Base-by-base conservation (phyloP, 176 grass and related monocot genomes). In the Zizania latifolia region DNA sequence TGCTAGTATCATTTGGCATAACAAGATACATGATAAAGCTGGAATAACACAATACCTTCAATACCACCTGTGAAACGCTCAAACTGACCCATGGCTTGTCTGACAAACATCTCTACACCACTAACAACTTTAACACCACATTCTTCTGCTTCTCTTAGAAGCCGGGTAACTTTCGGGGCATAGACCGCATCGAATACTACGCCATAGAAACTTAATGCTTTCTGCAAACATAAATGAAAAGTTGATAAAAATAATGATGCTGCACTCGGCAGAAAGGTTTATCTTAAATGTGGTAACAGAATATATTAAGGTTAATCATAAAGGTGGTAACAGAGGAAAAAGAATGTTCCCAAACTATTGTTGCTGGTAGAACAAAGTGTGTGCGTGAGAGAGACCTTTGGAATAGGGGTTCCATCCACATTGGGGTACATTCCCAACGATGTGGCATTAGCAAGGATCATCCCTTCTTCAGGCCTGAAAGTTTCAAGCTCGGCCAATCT, bases 371-470 rank as follows among this genome's bases (percentile, higher is more conserved):
- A 70, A 70, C 74, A 65, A 64, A 15, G 27, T 55, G 19, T 28
- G 8, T 64, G n/a, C n/a, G 4, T 24, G n/a, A 8, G 26, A 13
- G 13, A 59, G 62, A 98, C 94, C 94, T 94, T 98, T 1, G 82
- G 62, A 51, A 98, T 66, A 92, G 95, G 91, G 23, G 95, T 98
- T 58, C 81, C 81, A 82, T 98, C 86, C 31, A 94, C 68, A 76
- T 92, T 98, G 72, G 95, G 95, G 35, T 92, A 75, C 95, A 98
- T 98, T 68, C 94, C 95, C 45, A 98, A 71, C 45, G 95, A 98
- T 71, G 95, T 98, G 62, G 95, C 86, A 88, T 98, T 98, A 68
- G 95, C 91, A 48, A 98, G 94, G 82, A 98, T 90, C 89, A 90
- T 98, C 41, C 95, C 89, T 75, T 84, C 72, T 84, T 94, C 84